Evolutionary conservation across 192 early-diverging fungal species (phyloP).

Genomic region (Funneliformis geosporum): DNA sequence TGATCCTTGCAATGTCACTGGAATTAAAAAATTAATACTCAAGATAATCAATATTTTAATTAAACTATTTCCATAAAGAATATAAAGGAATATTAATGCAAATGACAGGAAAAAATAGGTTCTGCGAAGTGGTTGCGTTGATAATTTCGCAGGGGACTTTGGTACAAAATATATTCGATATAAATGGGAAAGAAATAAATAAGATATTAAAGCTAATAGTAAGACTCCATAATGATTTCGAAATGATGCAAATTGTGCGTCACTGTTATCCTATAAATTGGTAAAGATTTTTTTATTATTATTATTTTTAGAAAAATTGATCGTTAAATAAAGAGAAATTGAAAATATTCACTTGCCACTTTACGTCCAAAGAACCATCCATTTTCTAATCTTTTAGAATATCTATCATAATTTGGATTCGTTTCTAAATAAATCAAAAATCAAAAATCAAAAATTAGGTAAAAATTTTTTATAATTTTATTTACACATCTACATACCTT

Average conservation of each 20-base stretch:
- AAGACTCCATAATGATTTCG: conserved; percentile 65
- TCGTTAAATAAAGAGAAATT: neutral
- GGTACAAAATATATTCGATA: conserved; percentile 39
- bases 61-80: conserved; percentile 72
- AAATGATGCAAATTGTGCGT: conserved; percentile 69
- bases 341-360: conserved; percentile 44
- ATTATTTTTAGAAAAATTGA: neutral
- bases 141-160: conserved; percentile 38
- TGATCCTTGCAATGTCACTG: conserved; percentile 52
- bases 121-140: conserved; percentile 39
- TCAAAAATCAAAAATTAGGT: conserved; percentile 8
- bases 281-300: neutral
- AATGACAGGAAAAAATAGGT: conserved; percentile 61
- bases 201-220: conserved; percentile 43
- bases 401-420: conserved; percentile 48
- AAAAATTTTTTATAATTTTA: conserved; percentile 39
- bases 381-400: conserved; percentile 45
- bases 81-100: conserved; percentile 61
- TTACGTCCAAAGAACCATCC: conserved; percentile 76
- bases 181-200: conserved; percentile 53
- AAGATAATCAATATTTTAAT: conserved; percentile 75
- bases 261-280: conserved; percentile 66
- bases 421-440: conserved; percentile 36
- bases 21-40: conserved; percentile 66
- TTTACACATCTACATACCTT: conserved; percentile 48